phyloP scores from a whole-genome alignment of 352 stramenopile species.

The Phytophthora melonis region DNA sequence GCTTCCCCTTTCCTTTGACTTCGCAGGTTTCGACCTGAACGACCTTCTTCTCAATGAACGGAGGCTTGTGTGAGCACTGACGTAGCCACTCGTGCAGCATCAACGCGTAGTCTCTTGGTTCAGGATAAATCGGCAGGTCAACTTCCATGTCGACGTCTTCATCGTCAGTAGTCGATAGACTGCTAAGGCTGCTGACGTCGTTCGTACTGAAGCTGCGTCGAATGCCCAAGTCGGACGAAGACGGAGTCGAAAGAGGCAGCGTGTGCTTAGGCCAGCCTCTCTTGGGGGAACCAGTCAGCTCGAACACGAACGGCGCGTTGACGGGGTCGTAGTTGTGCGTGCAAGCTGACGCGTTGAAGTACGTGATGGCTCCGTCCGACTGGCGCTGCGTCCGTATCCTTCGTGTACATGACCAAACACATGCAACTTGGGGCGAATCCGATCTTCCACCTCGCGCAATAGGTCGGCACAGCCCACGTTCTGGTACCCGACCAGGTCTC shows the following conservation, averaged over 20 bases:
- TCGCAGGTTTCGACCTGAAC: slow-evolving; percentile 8
- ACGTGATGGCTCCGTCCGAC: slow-evolving; percentile 79
- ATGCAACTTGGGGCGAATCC: slow-evolving; percentile 78
- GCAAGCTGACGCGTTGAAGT: slow-evolving; percentile 87
- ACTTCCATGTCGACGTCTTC: slow-evolving; percentile 30
- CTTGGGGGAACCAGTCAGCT: slow-evolving; percentile 44
- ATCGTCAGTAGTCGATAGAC: slow-evolving; percentile 24
- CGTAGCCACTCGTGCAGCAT: slow-evolving; percentile 74
- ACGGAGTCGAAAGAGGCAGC: neutral
- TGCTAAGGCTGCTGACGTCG: slow-evolving; percentile 39
- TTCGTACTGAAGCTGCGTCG: slow-evolving; percentile 35
- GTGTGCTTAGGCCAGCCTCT: slow-evolving; percentile 30
- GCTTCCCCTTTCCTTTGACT: slow-evolving; percentile 28
- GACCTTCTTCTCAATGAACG: slow-evolving; percentile 49
- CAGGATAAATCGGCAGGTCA: slow-evolving; percentile 1
- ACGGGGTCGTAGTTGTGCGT: slow-evolving; percentile 81
- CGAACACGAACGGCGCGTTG: slow-evolving; percentile 73
- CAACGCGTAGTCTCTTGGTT: slow-evolving; percentile 51
- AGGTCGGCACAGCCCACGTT: slow-evolving; percentile 84
- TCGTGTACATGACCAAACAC: slow-evolving; percentile 94
- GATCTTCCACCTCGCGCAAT: slow-evolving; percentile 66
- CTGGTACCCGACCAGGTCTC: slow-evolving; percentile 65
- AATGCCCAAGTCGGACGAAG: slow-evolving; percentile 14
- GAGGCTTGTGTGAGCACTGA: slow-evolving; percentile 66
- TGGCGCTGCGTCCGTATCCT: slow-evolving; percentile 76